Conservation (phyloP, 345 rosid species). For the Eucalyptus polyanthemos region DNA sequence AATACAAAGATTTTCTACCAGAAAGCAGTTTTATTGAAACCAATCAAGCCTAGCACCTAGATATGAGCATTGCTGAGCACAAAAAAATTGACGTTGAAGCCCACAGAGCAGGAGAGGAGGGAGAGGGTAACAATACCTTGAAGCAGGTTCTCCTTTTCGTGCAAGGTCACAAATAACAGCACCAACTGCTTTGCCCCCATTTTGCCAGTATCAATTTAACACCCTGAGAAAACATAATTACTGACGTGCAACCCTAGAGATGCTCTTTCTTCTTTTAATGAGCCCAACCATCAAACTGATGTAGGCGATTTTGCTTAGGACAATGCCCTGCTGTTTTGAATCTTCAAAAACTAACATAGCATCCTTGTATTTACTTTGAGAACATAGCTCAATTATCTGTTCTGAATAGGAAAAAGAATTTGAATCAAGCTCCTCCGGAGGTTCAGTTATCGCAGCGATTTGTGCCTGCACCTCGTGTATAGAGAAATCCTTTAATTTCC, state of each 20-base stretch:
- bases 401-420: conserved; percentile 34
- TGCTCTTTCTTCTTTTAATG: conserved; percentile 41
- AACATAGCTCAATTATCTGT: conserved; percentile 57
- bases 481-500: conserved; percentile 17
- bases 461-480: conserved; percentile 5
- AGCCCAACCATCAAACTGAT: conserved; percentile 41
- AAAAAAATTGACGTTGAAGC: not conserved
- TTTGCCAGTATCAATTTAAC: not conserved
- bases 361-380: conserved; percentile 46
- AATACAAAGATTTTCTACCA: not conserved
- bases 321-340: conserved; percentile 22
- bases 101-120: not conserved
- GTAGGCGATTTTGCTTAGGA: conserved; percentile 24
- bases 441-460: not conserved
- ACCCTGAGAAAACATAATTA: not conserved
- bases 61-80: not conserved
- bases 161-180: not conserved
- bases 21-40: not conserved
- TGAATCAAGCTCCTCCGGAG: conserved; percentile 13
- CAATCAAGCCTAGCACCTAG: not conserved
- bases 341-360: conserved; percentile 24
- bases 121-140: not conserved
- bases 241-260: conserved; percentile 8
- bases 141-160: not conserved
- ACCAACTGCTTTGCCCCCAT: not conserved